Evolutionary conservation across 2,329 filamentous ascomycete species (phyloP), one percentile per base, ranked within the genome.

Genomic region (Epicoccum sorghinum): DNA sequence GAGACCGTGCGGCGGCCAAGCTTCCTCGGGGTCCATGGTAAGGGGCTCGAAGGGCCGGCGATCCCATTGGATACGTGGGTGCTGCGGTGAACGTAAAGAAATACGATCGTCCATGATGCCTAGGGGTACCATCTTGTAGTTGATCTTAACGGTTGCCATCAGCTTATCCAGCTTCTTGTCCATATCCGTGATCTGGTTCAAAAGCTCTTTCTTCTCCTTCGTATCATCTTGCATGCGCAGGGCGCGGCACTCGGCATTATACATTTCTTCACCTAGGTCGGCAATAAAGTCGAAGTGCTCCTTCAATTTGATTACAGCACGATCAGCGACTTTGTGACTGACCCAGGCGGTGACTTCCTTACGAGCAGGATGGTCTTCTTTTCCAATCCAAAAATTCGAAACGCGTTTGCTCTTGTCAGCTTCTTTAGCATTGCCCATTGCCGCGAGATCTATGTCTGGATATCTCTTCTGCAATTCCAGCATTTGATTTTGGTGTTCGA

Each of bases 31-130:
- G 4, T 78, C 56, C 3, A 84, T 82, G 23, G 78, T 72, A 13
- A 96, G 78, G 0, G 91, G 89, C 65, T 96, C 90, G 65, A 85
- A 86, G 2, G 79, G 75, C 13, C 92, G 86, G 1, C 83, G 80
- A 71, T 96, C 91, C 85, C 87, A 93, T 42, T 65, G 59, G 4
- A 72, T 44, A 14, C 65, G 69, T 4, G 61, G 59, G 7, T 44
- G 12, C 4, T 61, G 57, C 7, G 63, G 61, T 12, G 55, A 55
- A 39, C 64, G 60, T 13, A 74, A 41, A 2, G 44, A 45, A 4
- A 73, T 33, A 25, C 70, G 69, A 39, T 75, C 71, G 47, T 73
- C 70, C 12, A 69, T 32, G 22, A 66, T 61, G 1, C 55, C 30
- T 8, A 36, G 4, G 0, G 67, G 47, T 24, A 45, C 51, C 2